Base-by-base conservation (phyloP, 805 yeast species). In the Kazachstania taianensis region DNA sequence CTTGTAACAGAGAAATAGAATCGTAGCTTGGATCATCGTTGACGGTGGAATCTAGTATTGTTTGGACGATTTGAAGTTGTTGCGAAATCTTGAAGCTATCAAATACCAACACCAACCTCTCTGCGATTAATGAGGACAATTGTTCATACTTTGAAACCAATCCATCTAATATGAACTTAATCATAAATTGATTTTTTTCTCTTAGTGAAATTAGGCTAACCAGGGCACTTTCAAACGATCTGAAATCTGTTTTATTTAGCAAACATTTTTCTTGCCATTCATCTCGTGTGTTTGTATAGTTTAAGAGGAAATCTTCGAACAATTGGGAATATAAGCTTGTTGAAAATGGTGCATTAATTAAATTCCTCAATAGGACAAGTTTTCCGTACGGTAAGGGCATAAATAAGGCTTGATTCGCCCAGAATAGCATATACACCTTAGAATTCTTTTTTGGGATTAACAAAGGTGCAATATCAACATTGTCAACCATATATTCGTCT, bases 331-430 rank as follows among this genome's bases (percentile, higher is more conserved):
- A 66, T 1, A 65, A 41, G n/a, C 51, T 48, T 14, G 47, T 35
- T 17, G 51, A 43, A 8, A 41, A 19, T 9, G 44, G 30, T 25
- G 37, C 63, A 5, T 62, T 60, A 14, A 65, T 60, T n/a, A 78
- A 54, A 26, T 68, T 45, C n/a, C 57, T 49, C 40, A 78, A 52
- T 3, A 78, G 60, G 20, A 64, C 60, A 29, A 63, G 56, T 50
- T 85, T 81, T 16, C 83, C 64, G 15, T 59, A 67, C 16, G 81
- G 78, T 17, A 76, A 43, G 7, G 72, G 58, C 17, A 69, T 61
- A 7, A 61, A 45, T 26, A 63, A 53, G 49, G 83, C 81, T 55
- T 85, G 92, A 38, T 79, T 75, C 14, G 80, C 73, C 48, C 84
- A 66, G 44, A 78, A 81, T 0, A 86, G 71, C 36, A 78, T 55